Base-by-base conservation (phyloP, 148 eudicot species). In the Camellia sinensis region DNA sequence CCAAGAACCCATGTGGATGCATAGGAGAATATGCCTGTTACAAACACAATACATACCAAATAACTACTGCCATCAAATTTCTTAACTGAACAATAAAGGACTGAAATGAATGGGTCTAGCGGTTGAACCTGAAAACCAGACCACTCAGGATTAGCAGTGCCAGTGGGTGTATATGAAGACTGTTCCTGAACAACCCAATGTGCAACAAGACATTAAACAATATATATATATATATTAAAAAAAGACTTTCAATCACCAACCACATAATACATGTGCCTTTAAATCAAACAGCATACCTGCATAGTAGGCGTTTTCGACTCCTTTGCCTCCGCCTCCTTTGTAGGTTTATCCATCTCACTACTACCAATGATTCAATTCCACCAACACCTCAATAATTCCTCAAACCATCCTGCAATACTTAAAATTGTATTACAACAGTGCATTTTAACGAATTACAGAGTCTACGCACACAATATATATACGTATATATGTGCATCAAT, bases 1-100 rank as follows among this genome's bases (percentile, higher is more conserved):
- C 94, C 87, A 94, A 29, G 86, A 78, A 92, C 41, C 97, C 98
- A 85, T 80, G 98, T 19, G 98, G 95, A 71, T 93, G 99, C 83
- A 96, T 86, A 44, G 97, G 97, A 87, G 99, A 89, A 90, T 93
- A 92, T 10, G 94, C 95, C 99, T 93, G 92, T 48, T 80, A 79
- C 67, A 77, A 84, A 18, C n/a, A 78, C 3, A 78, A 76, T 78
- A 13, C 44, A 71, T 52, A 54, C 29, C 62, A 68, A 64, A 81
- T 59, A 7, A 40, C 11, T 4, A 14, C 52, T 15, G 72, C 65
- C 22, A 59, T 2, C 1, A 53, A 86, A 60, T 57, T 72, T 11
- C 70, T 60, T 11, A 68, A 71, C 15, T 50, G 77, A 78, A 50
- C 50, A 45, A 44, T 4, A 64, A 62, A 2, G 17, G 12, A 53